A percentile compares a stretch with the other conserved stretches of the same genome.
These are phyloP conservation scores for Botryosphaeria dothidea DNA, from an alignment of 2,329 filamentous ascomycete genomes.

Conservation along the genomic window DNA sequence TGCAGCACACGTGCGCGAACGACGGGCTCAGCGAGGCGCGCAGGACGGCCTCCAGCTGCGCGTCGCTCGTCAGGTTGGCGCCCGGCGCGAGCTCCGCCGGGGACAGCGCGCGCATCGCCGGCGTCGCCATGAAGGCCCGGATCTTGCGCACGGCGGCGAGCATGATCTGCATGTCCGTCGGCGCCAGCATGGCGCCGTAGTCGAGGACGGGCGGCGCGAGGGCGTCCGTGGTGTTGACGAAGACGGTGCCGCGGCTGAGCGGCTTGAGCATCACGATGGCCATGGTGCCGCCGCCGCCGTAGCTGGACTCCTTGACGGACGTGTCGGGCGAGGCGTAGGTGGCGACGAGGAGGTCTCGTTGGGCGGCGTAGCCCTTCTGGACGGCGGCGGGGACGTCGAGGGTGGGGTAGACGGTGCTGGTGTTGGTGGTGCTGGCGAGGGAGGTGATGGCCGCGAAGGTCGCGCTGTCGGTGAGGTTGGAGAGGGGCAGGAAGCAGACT, in stretches of 20 bases:
- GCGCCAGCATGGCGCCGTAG: slow-evolving; percentile 29
- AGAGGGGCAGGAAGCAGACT: not conserved
- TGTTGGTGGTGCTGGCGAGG: not conserved
- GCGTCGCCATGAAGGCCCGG: slow-evolving; percentile 22
- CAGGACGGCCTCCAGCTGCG: slow-evolving; percentile 28
- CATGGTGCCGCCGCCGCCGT: not conserved
- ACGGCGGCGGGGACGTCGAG: not conserved
- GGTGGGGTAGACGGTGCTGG: not conserved
- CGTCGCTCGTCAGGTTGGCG: slow-evolving; percentile 33
- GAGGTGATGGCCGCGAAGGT: not conserved
- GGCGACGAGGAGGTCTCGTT: not conserved
- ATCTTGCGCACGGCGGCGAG: slow-evolving; percentile 27
- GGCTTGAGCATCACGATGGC: slow-evolving; percentile 21
- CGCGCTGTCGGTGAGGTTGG: not conserved
- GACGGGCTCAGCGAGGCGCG: slow-evolving; percentile 23
- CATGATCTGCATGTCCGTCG: slow-evolving; percentile 24
- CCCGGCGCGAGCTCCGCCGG: slow-evolving; percentile 27
- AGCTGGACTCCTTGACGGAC: not conserved
- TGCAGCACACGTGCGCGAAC: slow-evolving; percentile 36
- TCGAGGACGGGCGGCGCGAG: not conserved
- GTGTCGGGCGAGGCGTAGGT: not conserved
- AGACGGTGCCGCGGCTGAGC: slow-evolving; percentile 23
- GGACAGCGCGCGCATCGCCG: slow-evolving; percentile 24
- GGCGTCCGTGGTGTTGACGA: slow-evolving; percentile 20
- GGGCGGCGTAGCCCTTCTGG: not conserved